Conservation (phyloP, 2,329 filamentous ascomycete species). For the Thielaviopsis ethacetica region DNA sequence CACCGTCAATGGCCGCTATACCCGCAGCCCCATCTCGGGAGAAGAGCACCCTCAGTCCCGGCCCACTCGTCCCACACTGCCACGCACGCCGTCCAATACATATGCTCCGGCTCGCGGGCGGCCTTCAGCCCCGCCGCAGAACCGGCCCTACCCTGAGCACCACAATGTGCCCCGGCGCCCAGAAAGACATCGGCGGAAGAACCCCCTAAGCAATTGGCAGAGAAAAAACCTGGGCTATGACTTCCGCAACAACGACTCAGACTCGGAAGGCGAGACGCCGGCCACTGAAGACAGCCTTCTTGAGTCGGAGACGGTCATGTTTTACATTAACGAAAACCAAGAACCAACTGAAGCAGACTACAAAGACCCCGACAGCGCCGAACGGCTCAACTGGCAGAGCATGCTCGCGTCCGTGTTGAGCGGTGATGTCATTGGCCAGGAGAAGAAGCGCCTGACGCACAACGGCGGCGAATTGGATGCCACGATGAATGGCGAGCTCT, state of each 20-base stretch:
- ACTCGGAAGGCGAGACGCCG: conserved; percentile 81
- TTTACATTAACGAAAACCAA: conserved; percentile 78
- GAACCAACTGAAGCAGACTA: conserved; percentile 83
- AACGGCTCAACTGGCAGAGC: conserved; percentile 91
- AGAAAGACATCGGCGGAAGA: not conserved
- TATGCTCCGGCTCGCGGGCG: conserved; percentile 41
- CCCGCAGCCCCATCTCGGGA: not conserved
- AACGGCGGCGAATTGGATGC: conserved; percentile 44
- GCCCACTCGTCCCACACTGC: conserved; percentile 20
- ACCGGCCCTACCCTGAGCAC: not conserved
- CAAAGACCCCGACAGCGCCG: conserved; percentile 71
- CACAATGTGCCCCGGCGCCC: not conserved
- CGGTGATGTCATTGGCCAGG: conserved; percentile 91
- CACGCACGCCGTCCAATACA: conserved; percentile 61
- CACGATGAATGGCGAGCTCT: conserved; percentile 54
- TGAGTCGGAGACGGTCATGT: conserved; percentile 83
- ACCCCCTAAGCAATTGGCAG: not conserved
- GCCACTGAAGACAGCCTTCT: conserved; percentile 78
- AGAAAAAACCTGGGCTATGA: conserved; percentile 70
- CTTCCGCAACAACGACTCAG: conserved; percentile 49
- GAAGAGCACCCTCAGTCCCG: not conserved
- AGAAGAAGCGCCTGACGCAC: conserved; percentile 89
- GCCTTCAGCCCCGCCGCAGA: conserved; percentile 1
- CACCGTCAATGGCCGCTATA: not conserved
- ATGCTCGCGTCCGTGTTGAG: conserved; percentile 94